Evolutionary conservation across 176 grass and related monocot genomes (phyloP), one percentile per base, ranked within the genome.

Genomic region (Pontederia crassipes): DNA sequence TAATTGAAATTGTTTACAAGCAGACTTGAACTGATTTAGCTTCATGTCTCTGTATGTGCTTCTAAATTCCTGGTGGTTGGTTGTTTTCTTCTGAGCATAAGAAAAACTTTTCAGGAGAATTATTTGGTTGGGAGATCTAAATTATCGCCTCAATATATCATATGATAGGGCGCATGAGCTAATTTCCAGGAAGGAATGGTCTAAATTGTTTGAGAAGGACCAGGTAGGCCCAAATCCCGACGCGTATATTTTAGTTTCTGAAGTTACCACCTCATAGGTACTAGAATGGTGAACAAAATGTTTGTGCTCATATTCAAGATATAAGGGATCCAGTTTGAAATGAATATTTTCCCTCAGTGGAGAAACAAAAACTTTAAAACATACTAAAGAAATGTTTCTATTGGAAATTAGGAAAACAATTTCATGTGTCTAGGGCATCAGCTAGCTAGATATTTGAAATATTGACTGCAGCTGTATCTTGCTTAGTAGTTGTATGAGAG

Each of bases 71-170:
- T 57, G 10, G 26, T 46, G 4, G 32, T 46, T 48, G 57, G 61
- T 15, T 57, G 17, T 14, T 56, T 66, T 14, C 47, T 53, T 57
- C 48, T 66, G 20, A 55, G 12, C 29, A 26, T 32, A 45, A 61
- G 14, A 12, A 40, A 48, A 67, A 10, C 10, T 77, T 95, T 88
- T 80, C 87, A 91, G 92, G 76, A 81, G 79, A 74, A 91, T 97
- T 71, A 74, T 97, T 66, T 97, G 84, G 87, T 77, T 97, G 32
- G 92, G 92, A 46, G 92, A 88, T 87, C 79, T 97, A 59, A 97
- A 97, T 74, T 97, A 97, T 26, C 76, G 87, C 60, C 80, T 97
- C 66, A 81, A 97, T 32, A 68, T 97, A 73, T 28, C 87, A 46
- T 82, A 83, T 72, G 92, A 88, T 68, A 87, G 59, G 70, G n/a